Evolutionary conservation across 2,329 filamentous ascomycete genomes (phyloP).

Genomic region (Falciphora oryzae): DNA sequence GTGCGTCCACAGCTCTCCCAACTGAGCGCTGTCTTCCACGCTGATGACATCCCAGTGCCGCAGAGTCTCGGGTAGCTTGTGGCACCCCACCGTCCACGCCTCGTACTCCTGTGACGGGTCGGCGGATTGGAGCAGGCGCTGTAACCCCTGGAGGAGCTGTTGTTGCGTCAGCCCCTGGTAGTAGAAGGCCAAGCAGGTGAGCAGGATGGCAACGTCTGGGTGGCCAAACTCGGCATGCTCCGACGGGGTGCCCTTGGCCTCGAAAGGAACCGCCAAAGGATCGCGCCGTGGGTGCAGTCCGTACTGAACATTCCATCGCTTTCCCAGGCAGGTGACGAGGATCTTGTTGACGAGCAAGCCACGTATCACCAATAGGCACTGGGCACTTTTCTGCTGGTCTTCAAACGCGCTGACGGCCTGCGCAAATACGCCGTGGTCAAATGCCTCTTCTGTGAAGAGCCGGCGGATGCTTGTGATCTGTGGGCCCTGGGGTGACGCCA

Average conservation of each 20-base stretch:
- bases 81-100: conserved; percentile 36
- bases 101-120: conserved; percentile 46
- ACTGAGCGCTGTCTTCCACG: conserved; percentile 44
- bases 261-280: conserved; percentile 52
- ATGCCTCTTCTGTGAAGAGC: too few species aligned
- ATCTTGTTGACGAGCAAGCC: conserved; percentile 52
- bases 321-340: conserved; percentile 48
- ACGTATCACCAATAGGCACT: conserved; percentile 26
- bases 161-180: conserved; percentile 47
- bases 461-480: conserved; percentile 20
- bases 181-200: conserved; percentile 53
- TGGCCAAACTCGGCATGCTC: conserved; percentile 56
- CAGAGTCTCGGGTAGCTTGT: conserved; percentile 30
- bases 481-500: too few species aligned
- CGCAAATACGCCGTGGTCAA: conserved; percentile 10
- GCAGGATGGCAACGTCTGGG: conserved; percentile 48
- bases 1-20: conserved; percentile 42
- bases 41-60: conserved; percentile 50
- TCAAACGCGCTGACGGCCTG: conserved; percentile 32
- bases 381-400: too few species aligned
- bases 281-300: conserved; percentile 40
- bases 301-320: conserved; percentile 62
- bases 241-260: conserved; percentile 52
- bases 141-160: conserved; percentile 42
- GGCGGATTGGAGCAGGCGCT: conserved; percentile 42